These are phyloP conservation scores for Magnusiomyces clavatus DNA, from an alignment of 1,139 yeast genomes.

Conservation along the genomic window DNA sequence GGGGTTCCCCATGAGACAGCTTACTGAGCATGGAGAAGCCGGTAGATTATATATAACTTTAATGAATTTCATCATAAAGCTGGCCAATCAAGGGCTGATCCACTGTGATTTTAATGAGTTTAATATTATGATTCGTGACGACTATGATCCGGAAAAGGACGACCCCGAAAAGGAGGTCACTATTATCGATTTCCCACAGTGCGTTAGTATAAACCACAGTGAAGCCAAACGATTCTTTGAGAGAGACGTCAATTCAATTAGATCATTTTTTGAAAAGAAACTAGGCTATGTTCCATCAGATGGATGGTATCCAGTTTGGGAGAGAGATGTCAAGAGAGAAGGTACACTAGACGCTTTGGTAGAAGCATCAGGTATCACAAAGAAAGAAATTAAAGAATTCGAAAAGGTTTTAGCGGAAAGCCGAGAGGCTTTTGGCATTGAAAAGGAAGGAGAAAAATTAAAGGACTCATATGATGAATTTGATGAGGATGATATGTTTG, in stretches of 20 bases:
- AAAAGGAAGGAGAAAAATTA: not conserved
- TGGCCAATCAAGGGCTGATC: slow-evolving; percentile 82
- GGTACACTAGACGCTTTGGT: slow-evolving; percentile 73
- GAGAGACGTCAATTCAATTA: slow-evolving; percentile 86
- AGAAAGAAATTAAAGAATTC: slow-evolving; percentile 62
- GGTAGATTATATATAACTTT: slow-evolving; percentile 70
- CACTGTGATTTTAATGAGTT: slow-evolving; percentile 98
- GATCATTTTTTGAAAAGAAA: slow-evolving; percentile 72
- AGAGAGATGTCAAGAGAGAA: slow-evolving; percentile 61
- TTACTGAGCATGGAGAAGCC: slow-evolving; percentile 60
- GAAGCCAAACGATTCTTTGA: slow-evolving; percentile 85
- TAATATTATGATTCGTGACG: slow-evolving; percentile 76
- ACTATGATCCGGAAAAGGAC: slow-evolving; percentile 36
- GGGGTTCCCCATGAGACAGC: slow-evolving; percentile 84
- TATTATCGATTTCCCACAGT: slow-evolving; percentile 96
- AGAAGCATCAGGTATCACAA: slow-evolving; percentile 85
- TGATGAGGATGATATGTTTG: slow-evolving; percentile 2
- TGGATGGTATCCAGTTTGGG: slow-evolving; percentile 57
- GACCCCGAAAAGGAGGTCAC: slow-evolving; percentile 52
- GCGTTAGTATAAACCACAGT: slow-evolving; percentile 83
- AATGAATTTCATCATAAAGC: slow-evolving; percentile 75
- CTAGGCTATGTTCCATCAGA: slow-evolving; percentile 71
- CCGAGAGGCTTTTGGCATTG: slow-evolving; percentile 40
- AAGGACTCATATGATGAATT: not conserved
- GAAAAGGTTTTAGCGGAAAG: slow-evolving; percentile 60